A percentile compares a stretch with the other conserved stretches of the same genome.
These are phyloP conservation scores for Daedalea quercina DNA, from an alignment of 768 basidiomycete species.

Conservation along the genomic window DNA sequence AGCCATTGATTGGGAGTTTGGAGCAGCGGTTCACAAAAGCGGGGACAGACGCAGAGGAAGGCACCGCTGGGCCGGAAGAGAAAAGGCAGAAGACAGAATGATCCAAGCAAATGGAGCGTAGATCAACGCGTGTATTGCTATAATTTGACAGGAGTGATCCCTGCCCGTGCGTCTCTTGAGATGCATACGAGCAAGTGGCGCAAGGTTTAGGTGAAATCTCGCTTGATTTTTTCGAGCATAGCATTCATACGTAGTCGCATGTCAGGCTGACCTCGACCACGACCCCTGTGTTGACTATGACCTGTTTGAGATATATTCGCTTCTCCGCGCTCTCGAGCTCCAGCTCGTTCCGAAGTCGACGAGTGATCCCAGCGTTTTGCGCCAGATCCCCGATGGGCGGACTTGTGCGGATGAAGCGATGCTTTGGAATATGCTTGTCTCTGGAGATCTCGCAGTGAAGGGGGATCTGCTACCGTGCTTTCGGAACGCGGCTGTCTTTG, in stretches of 20 bases:
- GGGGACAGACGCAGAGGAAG: constrained; percentile 25
- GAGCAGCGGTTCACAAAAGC: constrained; percentile 60
- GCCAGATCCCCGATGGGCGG: constrained; percentile 26
- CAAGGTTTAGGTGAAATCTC: constrained; percentile 17
- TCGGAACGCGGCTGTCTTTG: constrained; percentile 1
- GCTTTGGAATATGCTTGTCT: constrained; percentile 55
- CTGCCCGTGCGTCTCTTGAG: too few species aligned
- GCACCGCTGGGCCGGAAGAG: constrained; percentile 4
- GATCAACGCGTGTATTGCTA: not conserved
- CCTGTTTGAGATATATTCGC: not conserved
- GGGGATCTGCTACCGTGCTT: constrained; percentile 9
- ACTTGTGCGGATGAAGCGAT: constrained; percentile 52
- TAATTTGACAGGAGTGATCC: not conserved
- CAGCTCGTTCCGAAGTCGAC: not conserved
- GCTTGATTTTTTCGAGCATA: constrained; percentile 82
- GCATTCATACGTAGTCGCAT: constrained; percentile 88
- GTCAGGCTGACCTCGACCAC: constrained; percentile 44
- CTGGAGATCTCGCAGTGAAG: constrained; percentile 51
- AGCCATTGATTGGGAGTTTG: constrained; percentile 49
- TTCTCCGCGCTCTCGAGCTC: constrained; percentile 10
- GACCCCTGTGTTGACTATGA: constrained; percentile 16
- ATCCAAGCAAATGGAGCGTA: not conserved
- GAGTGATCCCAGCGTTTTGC: constrained; percentile 8
- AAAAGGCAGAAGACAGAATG: constrained; percentile 1
- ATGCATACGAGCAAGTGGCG: not conserved